Evolutionary conservation across 208 protist species (phyloP).

Genomic region (Angomonas desouzai): DNA sequence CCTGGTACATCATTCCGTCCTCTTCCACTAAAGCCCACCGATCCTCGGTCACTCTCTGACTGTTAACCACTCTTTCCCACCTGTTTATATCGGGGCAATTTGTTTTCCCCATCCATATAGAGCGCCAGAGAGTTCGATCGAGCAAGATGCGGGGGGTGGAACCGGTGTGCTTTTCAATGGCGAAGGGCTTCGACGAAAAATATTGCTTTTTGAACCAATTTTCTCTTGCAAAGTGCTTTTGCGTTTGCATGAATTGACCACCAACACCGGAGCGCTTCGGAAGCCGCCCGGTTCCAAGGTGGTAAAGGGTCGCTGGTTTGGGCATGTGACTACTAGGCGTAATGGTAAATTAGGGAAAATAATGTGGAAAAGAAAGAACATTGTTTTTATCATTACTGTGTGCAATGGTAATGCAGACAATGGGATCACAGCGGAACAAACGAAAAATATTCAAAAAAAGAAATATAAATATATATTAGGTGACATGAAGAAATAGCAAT

Average conservation of each 20-base stretch:
- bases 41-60: constrained; percentile 83
- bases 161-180: constrained; percentile 54
- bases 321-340: constrained; percentile 6
- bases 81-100: constrained; percentile 81
- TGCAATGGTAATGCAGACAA: too few species aligned
- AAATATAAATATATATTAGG: too few species aligned
- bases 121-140: constrained; percentile 74
- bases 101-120: constrained; percentile 57
- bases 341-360: background rate
- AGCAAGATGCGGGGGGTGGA: constrained; percentile 81
- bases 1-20: constrained; percentile 75
- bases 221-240: constrained; percentile 67
- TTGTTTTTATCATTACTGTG: too few species aligned
- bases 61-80: constrained; percentile 90
- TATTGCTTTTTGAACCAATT: constrained; percentile 79
- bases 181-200: constrained; percentile 75
- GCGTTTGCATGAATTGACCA: constrained; percentile 73
- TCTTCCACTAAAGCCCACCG: constrained; percentile 86
- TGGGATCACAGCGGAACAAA: too few species aligned
- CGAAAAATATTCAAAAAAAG: too few species aligned
- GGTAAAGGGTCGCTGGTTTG: constrained; percentile 10
- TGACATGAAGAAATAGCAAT: too few species aligned
- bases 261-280: constrained; percentile 79
- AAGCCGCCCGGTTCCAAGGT: constrained; percentile 8
- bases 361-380: background rate